Conservation (phyloP, 1,284 basidiomycete species). For the Fomitopsis schrenkii region DNA sequence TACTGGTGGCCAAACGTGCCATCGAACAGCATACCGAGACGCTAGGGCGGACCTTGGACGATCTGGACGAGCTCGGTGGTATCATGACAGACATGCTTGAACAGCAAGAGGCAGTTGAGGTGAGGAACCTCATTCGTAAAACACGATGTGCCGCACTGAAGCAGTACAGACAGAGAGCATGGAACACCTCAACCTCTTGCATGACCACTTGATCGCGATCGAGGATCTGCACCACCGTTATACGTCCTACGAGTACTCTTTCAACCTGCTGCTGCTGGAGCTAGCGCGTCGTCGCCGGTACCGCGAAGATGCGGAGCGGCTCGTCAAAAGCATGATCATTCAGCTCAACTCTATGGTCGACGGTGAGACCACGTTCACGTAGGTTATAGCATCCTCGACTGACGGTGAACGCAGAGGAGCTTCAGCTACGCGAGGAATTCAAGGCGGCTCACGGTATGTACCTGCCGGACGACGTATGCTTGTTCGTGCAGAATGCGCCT, state of each 20-base stretch:
- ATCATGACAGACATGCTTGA: constrained; percentile 75
- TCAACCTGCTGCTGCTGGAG: constrained; percentile 67
- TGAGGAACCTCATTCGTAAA: constrained; percentile 20
- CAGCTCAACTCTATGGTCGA: constrained; percentile 59
- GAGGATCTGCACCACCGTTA: constrained; percentile 62
- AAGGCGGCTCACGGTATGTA: constrained; percentile 65
- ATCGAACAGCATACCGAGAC: constrained; percentile 44
- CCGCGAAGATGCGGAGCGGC: constrained; percentile 56
- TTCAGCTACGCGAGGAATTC: constrained; percentile 57
- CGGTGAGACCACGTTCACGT: constrained; percentile 36
- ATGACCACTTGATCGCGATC: constrained; percentile 55
- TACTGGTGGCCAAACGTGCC: constrained; percentile 39
- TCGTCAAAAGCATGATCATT: constrained; percentile 60
- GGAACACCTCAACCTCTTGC: constrained; percentile 49
- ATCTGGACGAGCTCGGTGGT: constrained; percentile 70
- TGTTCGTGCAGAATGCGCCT: constrained; percentile 67
- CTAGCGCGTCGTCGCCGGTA: constrained; percentile 65
- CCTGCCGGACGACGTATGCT: constrained; percentile 72
- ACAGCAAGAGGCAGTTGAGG: constrained; percentile 64
- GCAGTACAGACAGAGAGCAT: constrained; percentile 42
- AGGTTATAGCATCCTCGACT: no score
- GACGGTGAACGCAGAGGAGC: constrained; percentile 51
- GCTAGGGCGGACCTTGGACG: constrained; percentile 47
- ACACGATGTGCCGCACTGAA: not conserved
- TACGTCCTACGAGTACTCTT: constrained; percentile 64